Evolutionary conservation across 1,139 yeast genomes (phyloP).

Genomic region (Hyphopichia pseudoburtonii): DNA sequence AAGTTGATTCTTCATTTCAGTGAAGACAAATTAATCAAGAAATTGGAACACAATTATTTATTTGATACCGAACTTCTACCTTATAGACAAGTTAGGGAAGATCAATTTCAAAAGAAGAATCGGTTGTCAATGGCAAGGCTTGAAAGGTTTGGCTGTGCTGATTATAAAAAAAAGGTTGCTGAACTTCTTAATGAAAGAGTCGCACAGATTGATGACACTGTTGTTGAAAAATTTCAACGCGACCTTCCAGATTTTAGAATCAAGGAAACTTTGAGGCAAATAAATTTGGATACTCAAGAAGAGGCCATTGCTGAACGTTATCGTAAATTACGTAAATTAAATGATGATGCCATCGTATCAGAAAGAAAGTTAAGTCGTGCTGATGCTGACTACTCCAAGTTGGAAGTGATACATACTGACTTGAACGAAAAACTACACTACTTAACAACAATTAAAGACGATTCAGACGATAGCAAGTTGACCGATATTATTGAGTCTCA

Average conservation of each 20-base stretch:
- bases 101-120: not conserved
- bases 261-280: conserved; percentile 52
- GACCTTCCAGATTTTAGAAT: conserved; percentile 32
- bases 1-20: conserved; percentile 20
- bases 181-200: conserved; percentile 38
- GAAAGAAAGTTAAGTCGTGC: conserved; percentile 49
- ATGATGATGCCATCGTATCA: conserved; percentile 47
- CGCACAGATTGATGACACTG: conserved; percentile 27
- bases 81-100: conserved; percentile 1
- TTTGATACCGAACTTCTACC: conserved; percentile 7
- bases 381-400: conserved; percentile 29
- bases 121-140: conserved; percentile 8
- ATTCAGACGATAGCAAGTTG: conserved; percentile 6
- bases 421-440: conserved; percentile 11
- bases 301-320: conserved; percentile 48
- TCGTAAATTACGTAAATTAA: conserved; percentile 44
- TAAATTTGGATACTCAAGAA: conserved; percentile 49
- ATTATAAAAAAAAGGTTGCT: conserved; percentile 37
- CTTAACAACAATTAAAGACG: not conserved
- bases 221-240: conserved; percentile 21
- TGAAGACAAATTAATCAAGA: conserved; percentile 26
- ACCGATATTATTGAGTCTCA: conserved; percentile 21
- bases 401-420: conserved; percentile 17
- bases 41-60: conserved; percentile 17
- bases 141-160: conserved; percentile 34